phyloP scores from a whole-genome alignment of 805 yeast species.

The Schwanniomyces occidentalis region DNA sequence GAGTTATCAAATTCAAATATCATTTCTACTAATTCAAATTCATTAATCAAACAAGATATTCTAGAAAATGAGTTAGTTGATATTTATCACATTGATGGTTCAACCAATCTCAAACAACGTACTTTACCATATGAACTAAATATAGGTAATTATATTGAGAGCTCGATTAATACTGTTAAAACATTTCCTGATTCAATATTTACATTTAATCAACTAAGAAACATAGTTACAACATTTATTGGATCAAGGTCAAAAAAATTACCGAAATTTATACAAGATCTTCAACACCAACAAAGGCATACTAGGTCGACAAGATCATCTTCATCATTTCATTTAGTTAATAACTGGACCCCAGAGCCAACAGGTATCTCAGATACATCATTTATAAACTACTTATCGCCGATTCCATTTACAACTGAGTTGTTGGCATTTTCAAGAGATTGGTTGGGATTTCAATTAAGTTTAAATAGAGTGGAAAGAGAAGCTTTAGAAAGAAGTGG shows the following conservation, averaged over 20 bases:
- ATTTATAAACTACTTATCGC: constrained; percentile 23
- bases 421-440: constrained; percentile 31
- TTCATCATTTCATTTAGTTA: background rate
- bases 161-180: background rate
- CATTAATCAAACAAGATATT: constrained; percentile 25
- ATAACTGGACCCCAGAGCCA: constrained; percentile 16
- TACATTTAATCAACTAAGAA: constrained; percentile 13
- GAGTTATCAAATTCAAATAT: constrained; percentile 29
- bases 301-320: constrained; percentile 12
- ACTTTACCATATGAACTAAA: constrained; percentile 42
- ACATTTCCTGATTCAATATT: constrained; percentile 4
- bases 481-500: constrained; percentile 11
- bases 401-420: constrained; percentile 27
- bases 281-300: constrained; percentile 17
- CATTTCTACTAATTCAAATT: constrained; percentile 22
- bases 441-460: constrained; percentile 35
- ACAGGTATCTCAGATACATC: constrained; percentile 38
- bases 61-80: constrained; percentile 37
- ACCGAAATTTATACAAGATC: constrained; percentile 30
- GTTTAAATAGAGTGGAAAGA: constrained; percentile 23
- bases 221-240: constrained; percentile 19
- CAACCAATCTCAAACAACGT: constrained; percentile 23
- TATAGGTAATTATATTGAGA: constrained; percentile 22
- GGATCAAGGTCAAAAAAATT: constrained; percentile 36
- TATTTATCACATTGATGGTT: constrained; percentile 33